phyloP scores from a whole-genome alignment of 2,329 filamentous ascomycete genomes.

The Stemphylium lycopersici region DNA sequence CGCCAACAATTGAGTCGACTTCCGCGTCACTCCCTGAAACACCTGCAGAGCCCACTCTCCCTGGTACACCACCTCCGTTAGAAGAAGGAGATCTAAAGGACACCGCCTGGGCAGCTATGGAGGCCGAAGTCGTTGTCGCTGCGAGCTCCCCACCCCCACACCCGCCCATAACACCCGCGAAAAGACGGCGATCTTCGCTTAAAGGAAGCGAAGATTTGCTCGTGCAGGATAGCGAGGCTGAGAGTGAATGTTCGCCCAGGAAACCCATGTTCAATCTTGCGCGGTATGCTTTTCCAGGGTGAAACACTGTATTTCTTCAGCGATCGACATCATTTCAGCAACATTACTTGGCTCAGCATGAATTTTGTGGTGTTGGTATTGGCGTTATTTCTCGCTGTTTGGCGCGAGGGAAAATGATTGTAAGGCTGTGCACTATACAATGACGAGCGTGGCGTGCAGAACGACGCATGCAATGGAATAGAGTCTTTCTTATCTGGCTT shows the following conservation, averaged over 20 bases:
- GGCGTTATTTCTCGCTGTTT: not conserved
- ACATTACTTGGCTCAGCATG: constrained; percentile 13
- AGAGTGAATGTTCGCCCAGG: constrained; percentile 44
- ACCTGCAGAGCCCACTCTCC: constrained; percentile 9
- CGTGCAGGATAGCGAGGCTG: constrained; percentile 53
- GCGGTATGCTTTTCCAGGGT: constrained; percentile 47
- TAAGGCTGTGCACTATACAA: not conserved
- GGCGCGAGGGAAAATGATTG: not conserved
- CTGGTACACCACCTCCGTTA: constrained; percentile 11
- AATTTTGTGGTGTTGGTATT: constrained; percentile 8
- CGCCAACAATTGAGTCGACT: constrained; percentile 8
- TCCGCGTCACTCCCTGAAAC: not conserved
- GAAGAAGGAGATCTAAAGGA: constrained; percentile 26
- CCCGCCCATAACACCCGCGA: constrained; percentile 26
- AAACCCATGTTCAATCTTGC: constrained; percentile 48
- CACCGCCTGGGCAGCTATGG: constrained; percentile 35
- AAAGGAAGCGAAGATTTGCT: constrained; percentile 57
- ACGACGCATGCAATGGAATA: not conserved
- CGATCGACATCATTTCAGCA: constrained; percentile 3
- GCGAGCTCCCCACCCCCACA: constrained; percentile 35
- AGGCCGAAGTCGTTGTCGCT: constrained; percentile 42
- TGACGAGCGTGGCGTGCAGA: not conserved
- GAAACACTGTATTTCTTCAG: constrained; percentile 1
- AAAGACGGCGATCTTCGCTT: constrained; percentile 27
- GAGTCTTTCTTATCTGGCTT: constrained; percentile 15